These are phyloP conservation scores for Mycosphaerella arachidis DNA, from an alignment of 2,329 filamentous ascomycete species.

Conservation along the genomic window DNA sequence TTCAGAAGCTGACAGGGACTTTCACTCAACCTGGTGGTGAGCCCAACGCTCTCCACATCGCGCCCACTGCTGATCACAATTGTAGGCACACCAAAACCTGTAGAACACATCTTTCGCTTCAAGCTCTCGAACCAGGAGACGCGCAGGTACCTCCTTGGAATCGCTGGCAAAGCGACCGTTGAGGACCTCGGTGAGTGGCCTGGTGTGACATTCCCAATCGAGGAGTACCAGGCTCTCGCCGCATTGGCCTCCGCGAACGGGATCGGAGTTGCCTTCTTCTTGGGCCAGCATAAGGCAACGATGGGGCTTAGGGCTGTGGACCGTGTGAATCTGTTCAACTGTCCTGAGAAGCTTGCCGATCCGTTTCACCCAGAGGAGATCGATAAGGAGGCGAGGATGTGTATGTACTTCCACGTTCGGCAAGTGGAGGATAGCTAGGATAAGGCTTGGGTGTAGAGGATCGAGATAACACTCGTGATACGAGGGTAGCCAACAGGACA, in stretches of 20 bases:
- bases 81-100: not conserved
- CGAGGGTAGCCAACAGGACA: no score
- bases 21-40: not conserved
- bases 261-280: not conserved
- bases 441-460: not conserved
- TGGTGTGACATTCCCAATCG: not conserved
- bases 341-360: not conserved
- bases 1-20: not conserved
- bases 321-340: constrained; percentile 3
- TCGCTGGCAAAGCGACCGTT: not conserved
- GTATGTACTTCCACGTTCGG: constrained; percentile 5
- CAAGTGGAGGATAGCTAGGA: not conserved
- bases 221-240: not conserved
- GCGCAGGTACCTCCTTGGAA: not conserved
- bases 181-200: constrained; percentile 4
- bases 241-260: not conserved
- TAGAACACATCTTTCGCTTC: not conserved
- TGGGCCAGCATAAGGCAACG: not conserved
- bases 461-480: not conserved
- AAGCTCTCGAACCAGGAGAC: not conserved
- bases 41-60: not conserved
- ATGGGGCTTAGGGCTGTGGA: constrained; percentile 1
- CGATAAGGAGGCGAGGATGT: not conserved
- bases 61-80: no score
- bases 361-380: not conserved